Conservation (phyloP, 345 rosid species). For the Eucalyptus virginea region DNA sequence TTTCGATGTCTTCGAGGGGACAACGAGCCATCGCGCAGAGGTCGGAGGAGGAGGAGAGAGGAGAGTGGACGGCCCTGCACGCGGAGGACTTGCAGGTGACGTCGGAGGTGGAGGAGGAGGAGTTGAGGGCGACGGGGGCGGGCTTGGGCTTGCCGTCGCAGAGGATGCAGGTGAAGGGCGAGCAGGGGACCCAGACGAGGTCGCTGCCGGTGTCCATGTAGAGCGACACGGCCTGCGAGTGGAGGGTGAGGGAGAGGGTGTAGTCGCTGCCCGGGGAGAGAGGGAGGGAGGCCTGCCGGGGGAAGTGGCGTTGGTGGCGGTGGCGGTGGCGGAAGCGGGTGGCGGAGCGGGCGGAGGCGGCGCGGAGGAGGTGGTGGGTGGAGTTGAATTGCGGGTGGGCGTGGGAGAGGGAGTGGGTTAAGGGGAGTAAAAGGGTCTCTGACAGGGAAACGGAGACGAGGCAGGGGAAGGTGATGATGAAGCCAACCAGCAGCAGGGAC, state of each 20-base stretch:
- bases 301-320: conserved; percentile 1
- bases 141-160: conserved; percentile 57
- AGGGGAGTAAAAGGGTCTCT: conserved; percentile 26
- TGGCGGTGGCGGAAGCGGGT: conserved; percentile 56
- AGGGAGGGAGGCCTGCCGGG: conserved; percentile 45
- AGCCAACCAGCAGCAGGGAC: not conserved
- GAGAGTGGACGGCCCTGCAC: conserved; percentile 78
- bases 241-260: conserved; percentile 44
- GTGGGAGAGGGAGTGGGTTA: conserved; percentile 59
- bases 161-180: conserved; percentile 80
- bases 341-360: conserved; percentile 46
- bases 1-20: conserved; percentile 73
- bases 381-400: conserved; percentile 22
- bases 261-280: conserved; percentile 87
- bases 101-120: conserved; percentile 48
- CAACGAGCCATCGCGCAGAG: conserved; percentile 83
- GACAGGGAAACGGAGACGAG: not conserved
- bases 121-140: conserved; percentile 8
- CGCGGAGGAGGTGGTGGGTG: conserved; percentile 70
- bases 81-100: conserved; percentile 57
- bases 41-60: conserved; percentile 43
- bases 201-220: conserved; percentile 96
- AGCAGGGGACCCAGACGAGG: conserved; percentile 96
- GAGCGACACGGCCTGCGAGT: conserved; percentile 49
- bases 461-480: not conserved